phyloP scores from a whole-genome alignment of 768 basidiomycete species.

The Russula sp. region DNA sequence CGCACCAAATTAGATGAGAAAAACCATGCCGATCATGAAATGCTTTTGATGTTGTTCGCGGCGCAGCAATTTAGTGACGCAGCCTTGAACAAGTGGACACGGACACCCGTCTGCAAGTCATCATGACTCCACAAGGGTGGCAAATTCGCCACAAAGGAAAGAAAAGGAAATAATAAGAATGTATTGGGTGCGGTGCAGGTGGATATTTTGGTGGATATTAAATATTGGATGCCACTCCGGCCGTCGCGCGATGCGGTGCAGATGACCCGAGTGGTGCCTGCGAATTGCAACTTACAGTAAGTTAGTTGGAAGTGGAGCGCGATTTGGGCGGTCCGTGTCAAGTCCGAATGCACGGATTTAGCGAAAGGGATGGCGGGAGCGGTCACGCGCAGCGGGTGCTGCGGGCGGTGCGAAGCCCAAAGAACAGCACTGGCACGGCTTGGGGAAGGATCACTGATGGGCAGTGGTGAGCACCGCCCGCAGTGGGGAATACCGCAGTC shows the following conservation, averaged over 20 bases:
- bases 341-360: not conserved
- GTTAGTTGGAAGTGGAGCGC: not conserved
- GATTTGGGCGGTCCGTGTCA: not conserved
- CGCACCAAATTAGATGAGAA: conserved; percentile 4
- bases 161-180: not conserved
- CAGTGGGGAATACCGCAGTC: no score
- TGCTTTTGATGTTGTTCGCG: not conserved
- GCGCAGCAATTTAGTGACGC: not conserved
- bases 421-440: not conserved
- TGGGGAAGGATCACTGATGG: not conserved
- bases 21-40: conserved; percentile 17
- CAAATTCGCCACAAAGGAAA: not conserved
- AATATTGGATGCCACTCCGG: no score
- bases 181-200: not conserved
- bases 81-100: not conserved
- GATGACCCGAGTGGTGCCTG: not conserved
- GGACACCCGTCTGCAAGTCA: no score
- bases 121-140: not conserved
- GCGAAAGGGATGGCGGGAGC: not conserved
- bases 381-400: not conserved
- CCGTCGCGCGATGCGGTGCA: not conserved
- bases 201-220: not conserved
- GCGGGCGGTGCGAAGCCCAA: not conserved
- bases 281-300: no score
- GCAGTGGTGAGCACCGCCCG: not conserved